Evolutionary conservation across 768 basidiomycete species (phyloP), one percentile per base, ranked within the genome.

Genomic region (Melanogaster broomeanus): DNA sequence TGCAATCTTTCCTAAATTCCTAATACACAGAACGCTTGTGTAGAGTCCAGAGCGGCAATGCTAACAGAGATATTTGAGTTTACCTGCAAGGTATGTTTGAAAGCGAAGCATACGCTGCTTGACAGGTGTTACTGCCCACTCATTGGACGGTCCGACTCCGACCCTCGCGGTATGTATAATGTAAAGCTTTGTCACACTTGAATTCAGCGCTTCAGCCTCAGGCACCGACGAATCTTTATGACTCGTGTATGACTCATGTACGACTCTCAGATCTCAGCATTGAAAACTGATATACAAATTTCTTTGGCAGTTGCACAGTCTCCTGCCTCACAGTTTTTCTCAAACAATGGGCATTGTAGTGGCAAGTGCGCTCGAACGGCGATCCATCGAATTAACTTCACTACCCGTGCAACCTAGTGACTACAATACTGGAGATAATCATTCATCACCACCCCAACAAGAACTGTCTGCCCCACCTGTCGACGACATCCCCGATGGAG

Each of bases 401-500:
- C 15, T 33, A 13, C 40, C 44, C 5, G 13, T 38, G 12, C 40
- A 43, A 28, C 35, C 27, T 6, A 5, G n/a, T 19, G 18, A 41
- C 19, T 10, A 11, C 38, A 42, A 43, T 44, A 16, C 5, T 22
- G 34, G 21, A 25, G 19, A 33, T n/a, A n/a, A n/a, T 24, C 11
- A 34, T 31, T 10, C 39, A 38, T 35, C 44, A 19, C 25, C 37
- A 13, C n/a, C 39, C 10, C 48, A 51, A 11, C 45, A 19, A 27
- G 28, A 49, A 2, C 40, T 33, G 8, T 19, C 41, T 52, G n/a
- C 38, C 21, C 31, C 16, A 16, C 53, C 42, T 9, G 28, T 48
- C 11, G 51, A 53, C 5, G 42, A 62, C 6, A 46, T 61, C 11
- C 68, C 67, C 7, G 68, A 70, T 21, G 65, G 68, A 4, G 66